phyloP scores from a whole-genome alignment of 768 basidiomycete species.

The Termitomyces sp. region DNA sequence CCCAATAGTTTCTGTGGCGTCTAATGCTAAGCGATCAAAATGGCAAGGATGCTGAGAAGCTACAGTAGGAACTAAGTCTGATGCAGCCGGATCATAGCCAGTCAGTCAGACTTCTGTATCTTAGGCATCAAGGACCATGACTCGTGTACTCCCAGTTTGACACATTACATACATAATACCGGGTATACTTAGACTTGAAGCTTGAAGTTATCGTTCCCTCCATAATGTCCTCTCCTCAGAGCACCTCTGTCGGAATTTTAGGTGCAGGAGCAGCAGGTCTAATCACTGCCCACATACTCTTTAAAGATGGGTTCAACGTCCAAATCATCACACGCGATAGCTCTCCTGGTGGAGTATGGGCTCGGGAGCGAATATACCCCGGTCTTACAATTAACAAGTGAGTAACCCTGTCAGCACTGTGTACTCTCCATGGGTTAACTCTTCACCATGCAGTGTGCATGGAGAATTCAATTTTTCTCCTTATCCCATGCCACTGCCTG shows the following conservation, averaged over 20 bases:
- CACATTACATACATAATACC: constrained; percentile 24
- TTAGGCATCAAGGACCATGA: not conserved
- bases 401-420: constrained; percentile 7
- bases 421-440: not conserved
- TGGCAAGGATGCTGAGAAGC: no score
- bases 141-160: not conserved
- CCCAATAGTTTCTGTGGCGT: no score
- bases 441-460: constrained; percentile 40
- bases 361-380: constrained; percentile 48
- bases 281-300: constrained; percentile 11
- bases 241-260: constrained; percentile 4
- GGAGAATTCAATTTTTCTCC: constrained; percentile 60
- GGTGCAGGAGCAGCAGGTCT: constrained; percentile 13
- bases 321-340: constrained; percentile 51
- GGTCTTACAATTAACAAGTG: constrained; percentile 59
- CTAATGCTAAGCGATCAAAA: no score
- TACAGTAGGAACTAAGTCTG: no score
- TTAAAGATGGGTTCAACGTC: constrained; percentile 53
- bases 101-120: no score
- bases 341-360: constrained; percentile 57
- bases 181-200: not conserved
- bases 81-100: no score
- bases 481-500: constrained; percentile 45
- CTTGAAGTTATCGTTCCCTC: not conserved
- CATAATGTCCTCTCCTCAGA: not conserved